Evolutionary conservation across 2,329 filamentous ascomycete species (phyloP).

Genomic region (Fusarium stilboides): DNA sequence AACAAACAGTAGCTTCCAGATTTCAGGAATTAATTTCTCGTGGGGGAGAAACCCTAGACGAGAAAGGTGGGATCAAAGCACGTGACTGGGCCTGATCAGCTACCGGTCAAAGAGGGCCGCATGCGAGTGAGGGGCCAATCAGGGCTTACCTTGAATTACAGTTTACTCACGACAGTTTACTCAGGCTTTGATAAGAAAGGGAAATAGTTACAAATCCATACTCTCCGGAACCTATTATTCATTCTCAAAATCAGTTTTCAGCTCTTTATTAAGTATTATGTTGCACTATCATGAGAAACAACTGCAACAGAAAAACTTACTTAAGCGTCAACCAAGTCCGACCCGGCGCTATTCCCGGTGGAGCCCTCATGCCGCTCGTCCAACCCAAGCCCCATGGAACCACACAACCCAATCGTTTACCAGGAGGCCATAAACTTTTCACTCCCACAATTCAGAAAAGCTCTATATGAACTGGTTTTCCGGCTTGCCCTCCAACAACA

Average conservation of each 20-base stretch:
- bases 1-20: slow-evolving; percentile 46
- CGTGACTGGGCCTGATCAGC: slow-evolving; percentile 47
- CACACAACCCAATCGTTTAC: slow-evolving; percentile 13
- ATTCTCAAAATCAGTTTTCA: no score
- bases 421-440: neutral
- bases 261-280: no score
- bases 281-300: no score
- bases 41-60: slow-evolving; percentile 60
- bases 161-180: no score
- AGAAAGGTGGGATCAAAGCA: slow-evolving; percentile 47
- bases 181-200: no score
- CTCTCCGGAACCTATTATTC: no score
- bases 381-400: slow-evolving; percentile 13
- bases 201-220: no score
- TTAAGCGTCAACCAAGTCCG: no score
- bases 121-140: slow-evolving; percentile 2
- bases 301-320: no score
- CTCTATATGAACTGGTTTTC: neutral
- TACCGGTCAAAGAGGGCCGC: slow-evolving; percentile 2
- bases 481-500: slow-evolving; percentile 12
- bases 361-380: neutral
- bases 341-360: neutral
- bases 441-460: neutral
- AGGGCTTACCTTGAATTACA: neutral
- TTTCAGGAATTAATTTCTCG: slow-evolving; percentile 40